Evolutionary conservation across 768 basidiomycete species (phyloP).

Genomic region (Lentinula boryana): DNA sequence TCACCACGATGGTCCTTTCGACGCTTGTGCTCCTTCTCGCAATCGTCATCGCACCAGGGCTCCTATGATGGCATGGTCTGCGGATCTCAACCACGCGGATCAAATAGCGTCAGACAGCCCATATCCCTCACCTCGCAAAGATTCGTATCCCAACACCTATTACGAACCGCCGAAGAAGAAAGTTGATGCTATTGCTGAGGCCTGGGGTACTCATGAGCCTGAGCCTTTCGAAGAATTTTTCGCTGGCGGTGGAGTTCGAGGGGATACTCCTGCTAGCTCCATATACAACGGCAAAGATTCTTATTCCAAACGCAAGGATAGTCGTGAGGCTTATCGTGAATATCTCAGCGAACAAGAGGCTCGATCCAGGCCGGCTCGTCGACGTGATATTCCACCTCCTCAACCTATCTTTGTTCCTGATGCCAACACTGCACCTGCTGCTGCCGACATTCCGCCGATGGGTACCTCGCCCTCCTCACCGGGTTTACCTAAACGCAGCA

Average conservation of each 20-base stretch:
- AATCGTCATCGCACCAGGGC: slow-evolving; percentile 76
- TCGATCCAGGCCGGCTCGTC: slow-evolving; percentile 27
- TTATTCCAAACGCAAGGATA: slow-evolving; percentile 39
- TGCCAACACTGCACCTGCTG: slow-evolving; percentile 27
- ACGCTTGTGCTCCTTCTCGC: slow-evolving; percentile 86
- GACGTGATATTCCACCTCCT: slow-evolving; percentile 65
- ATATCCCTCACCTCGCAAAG: slow-evolving; percentile 48
- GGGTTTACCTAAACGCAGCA: slow-evolving; percentile 63
- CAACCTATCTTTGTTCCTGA: slow-evolving; percentile 78
- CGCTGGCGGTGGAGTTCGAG: slow-evolving; percentile 63
- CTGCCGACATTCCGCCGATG: slow-evolving; percentile 23
- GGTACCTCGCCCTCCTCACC: slow-evolving; percentile 36
- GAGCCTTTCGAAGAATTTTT: slow-evolving; percentile 90
- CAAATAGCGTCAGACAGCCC: slow-evolving; percentile 35
- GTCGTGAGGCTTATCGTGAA: slow-evolving; percentile 39
- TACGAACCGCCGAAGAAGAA: slow-evolving; percentile 75
- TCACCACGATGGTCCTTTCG: slow-evolving; percentile 90
- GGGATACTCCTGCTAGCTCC: slow-evolving; percentile 59
- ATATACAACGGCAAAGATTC: slow-evolving; percentile 64
- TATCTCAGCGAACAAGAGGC: slow-evolving; percentile 33
- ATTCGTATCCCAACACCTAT: slow-evolving; percentile 39
- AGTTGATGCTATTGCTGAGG: slow-evolving; percentile 84
- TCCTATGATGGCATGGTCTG: slow-evolving; percentile 76
- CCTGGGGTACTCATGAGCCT: slow-evolving; percentile 90
- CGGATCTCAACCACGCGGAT: slow-evolving; percentile 31